These are phyloP conservation scores for Syncephalastrum racemosum DNA, from an alignment of 371 early-diverging fungal genomes.

Conservation along the genomic window DNA sequence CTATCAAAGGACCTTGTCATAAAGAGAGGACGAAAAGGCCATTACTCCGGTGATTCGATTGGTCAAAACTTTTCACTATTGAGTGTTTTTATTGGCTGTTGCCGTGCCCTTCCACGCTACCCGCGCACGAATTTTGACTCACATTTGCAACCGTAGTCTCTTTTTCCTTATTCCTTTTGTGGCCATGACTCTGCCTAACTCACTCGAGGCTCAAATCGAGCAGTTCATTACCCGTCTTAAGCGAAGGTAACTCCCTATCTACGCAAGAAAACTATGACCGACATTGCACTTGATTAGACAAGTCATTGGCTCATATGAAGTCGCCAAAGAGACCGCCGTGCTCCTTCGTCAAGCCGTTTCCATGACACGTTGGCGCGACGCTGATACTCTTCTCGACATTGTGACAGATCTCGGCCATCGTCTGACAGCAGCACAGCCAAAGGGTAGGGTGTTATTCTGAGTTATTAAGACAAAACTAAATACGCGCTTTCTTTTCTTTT, in stretches of 20 bases:
- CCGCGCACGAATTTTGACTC: no score
- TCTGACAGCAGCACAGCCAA: constrained; percentile 82
- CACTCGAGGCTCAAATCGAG: constrained; percentile 47
- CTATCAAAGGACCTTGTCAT: no score
- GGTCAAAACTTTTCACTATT: no score
- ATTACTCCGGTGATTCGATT: no score
- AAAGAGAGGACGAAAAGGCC: no score
- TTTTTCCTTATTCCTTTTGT: no score
- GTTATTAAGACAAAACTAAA: background rate
- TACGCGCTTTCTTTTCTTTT: background rate
- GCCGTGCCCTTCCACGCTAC: no score
- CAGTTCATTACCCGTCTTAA: constrained; percentile 55
- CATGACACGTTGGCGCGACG: constrained; percentile 71
- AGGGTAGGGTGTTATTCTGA: constrained; percentile 39
- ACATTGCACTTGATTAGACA: constrained; percentile 27
- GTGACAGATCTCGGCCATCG: constrained; percentile 70
- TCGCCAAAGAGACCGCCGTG: constrained; percentile 79
- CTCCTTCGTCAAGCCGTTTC: constrained; percentile 81
- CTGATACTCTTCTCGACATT: constrained; percentile 54
- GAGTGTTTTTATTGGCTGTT: no score
- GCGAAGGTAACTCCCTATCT: constrained; percentile 48
- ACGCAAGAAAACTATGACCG: background rate
- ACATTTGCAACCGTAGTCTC: no score
- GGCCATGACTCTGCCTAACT: constrained; percentile 29
- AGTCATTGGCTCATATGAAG: constrained; percentile 72